Evolutionary conservation across 1,139 yeast species (phyloP).

Genomic region (Taphrina pruni): DNA sequence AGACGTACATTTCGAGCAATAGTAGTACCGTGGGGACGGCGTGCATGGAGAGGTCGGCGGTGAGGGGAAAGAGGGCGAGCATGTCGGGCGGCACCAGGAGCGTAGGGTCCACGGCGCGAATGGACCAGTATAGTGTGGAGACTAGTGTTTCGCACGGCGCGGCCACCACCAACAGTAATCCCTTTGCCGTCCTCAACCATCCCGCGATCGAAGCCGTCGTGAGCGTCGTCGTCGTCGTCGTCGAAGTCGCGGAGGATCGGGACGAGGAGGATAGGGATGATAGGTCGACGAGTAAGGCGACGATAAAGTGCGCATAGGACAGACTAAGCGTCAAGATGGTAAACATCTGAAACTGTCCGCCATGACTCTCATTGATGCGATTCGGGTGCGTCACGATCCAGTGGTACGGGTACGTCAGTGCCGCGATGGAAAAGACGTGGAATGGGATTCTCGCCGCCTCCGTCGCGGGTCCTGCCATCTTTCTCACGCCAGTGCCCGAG

Average conservation of each 20-base stretch:
- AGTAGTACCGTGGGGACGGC: constrained; percentile 32
- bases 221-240: no score
- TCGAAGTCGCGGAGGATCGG: not conserved
- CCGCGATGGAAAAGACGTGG: constrained; percentile 24
- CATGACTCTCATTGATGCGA: constrained; percentile 12
- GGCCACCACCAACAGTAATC: constrained; percentile 22
- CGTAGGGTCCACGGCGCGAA: constrained; percentile 16
- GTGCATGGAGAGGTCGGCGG: constrained; percentile 37
- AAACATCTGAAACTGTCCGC: constrained; percentile 34
- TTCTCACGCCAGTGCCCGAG: no score
- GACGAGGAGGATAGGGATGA: not conserved
- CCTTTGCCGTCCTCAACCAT: not conserved
- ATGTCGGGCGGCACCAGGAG: constrained; percentile 20
- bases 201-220: no score
- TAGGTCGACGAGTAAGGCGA: constrained; percentile 21
- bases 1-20: constrained; percentile 19
- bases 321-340: constrained; percentile 35
- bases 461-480: no score
- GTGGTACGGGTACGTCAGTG: constrained; percentile 31
- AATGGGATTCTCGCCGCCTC: not conserved
- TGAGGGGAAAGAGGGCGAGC: constrained; percentile 15
- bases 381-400: constrained; percentile 24
- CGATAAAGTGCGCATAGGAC: constrained; percentile 19
- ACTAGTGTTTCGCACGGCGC: constrained; percentile 33
- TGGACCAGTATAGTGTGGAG: constrained; percentile 22